phyloP scores from a whole-genome alignment of 2,329 filamentous ascomycete species.

The Bipolaris oryzae region DNA sequence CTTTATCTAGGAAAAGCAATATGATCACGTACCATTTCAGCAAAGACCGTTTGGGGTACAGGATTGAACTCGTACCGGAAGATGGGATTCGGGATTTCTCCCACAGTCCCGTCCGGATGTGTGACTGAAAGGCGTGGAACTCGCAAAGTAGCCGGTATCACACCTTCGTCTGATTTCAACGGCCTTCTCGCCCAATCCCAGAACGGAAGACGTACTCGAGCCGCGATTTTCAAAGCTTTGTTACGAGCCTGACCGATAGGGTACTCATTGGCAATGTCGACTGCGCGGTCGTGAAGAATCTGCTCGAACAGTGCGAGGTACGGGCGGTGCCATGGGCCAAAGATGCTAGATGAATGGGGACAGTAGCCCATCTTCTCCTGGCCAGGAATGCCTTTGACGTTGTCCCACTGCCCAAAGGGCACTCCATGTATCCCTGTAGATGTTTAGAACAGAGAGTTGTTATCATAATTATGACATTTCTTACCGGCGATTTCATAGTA shows the following conservation, averaged over 20 bases:
- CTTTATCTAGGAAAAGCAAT: neutral
- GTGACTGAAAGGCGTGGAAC: constrained; percentile 26
- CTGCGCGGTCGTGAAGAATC: constrained; percentile 37
- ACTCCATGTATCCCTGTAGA: constrained; percentile 39
- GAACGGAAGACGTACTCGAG: constrained; percentile 41
- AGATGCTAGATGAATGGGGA: constrained; percentile 39
- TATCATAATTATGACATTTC: constrained; percentile 1
- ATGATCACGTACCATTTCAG: constrained; percentile 27
- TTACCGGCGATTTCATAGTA: constrained; percentile 43
- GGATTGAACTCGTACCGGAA: constrained; percentile 42
- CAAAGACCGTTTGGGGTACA: constrained; percentile 35
- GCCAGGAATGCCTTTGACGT: constrained; percentile 28
- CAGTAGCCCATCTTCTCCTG: constrained; percentile 38
- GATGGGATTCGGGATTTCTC: constrained; percentile 36
- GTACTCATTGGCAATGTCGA: constrained; percentile 39
- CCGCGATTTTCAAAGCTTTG: constrained; percentile 30
- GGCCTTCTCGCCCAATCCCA: constrained; percentile 45
- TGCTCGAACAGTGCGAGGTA: constrained; percentile 45
- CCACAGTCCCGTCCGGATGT: constrained; percentile 35
- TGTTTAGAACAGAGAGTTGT: neutral
- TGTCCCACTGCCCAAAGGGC: constrained; percentile 38
- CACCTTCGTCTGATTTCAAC: constrained; percentile 27
- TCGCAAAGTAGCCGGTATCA: constrained; percentile 34
- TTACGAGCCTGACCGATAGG: constrained; percentile 29
- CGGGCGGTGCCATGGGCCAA: constrained; percentile 41